Conservation (phyloP, 1,139 yeast species). For the Suhomyces panamericanus region DNA sequence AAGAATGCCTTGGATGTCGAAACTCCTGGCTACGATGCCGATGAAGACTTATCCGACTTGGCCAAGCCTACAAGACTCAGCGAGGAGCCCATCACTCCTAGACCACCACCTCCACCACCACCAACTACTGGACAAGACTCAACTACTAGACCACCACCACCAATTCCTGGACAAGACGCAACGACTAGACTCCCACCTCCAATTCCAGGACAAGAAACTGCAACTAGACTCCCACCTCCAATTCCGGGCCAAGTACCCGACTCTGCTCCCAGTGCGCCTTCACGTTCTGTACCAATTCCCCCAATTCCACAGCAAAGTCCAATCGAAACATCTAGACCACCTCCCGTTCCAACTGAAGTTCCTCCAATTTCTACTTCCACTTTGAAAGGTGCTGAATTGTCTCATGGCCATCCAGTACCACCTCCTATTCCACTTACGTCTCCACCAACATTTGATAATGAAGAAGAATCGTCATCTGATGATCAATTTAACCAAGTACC, state of each 20-base stretch:
- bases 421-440: constrained; percentile 9
- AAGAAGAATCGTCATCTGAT: constrained; percentile 7
- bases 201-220: not conserved
- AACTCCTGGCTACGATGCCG: constrained; percentile 47
- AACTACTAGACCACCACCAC: not conserved
- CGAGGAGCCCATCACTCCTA: not conserved
- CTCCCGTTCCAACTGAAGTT: constrained; percentile 14
- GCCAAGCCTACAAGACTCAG: constrained; percentile 16
- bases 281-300: constrained; percentile 15
- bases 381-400: constrained; percentile 7
- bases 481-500: constrained; percentile 3
- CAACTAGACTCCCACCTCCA: not conserved
- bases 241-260: not conserved
- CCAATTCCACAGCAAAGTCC: constrained; percentile 11
- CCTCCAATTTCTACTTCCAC: constrained; percentile 13
- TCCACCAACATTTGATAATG: constrained; percentile 11
- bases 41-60: constrained; percentile 42
- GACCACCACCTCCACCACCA: constrained; percentile 11
- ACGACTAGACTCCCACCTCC: not conserved
- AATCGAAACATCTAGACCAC: constrained; percentile 10
- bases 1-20: constrained; percentile 27
- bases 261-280: too few relatives aligned
- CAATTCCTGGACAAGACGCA: not conserved
- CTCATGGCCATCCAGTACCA: constrained; percentile 9
- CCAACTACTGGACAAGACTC: constrained; percentile 4